Evolutionary conservation across 2,329 filamentous ascomycete genomes (phyloP).

Genomic region (Penicillium sp.): DNA sequence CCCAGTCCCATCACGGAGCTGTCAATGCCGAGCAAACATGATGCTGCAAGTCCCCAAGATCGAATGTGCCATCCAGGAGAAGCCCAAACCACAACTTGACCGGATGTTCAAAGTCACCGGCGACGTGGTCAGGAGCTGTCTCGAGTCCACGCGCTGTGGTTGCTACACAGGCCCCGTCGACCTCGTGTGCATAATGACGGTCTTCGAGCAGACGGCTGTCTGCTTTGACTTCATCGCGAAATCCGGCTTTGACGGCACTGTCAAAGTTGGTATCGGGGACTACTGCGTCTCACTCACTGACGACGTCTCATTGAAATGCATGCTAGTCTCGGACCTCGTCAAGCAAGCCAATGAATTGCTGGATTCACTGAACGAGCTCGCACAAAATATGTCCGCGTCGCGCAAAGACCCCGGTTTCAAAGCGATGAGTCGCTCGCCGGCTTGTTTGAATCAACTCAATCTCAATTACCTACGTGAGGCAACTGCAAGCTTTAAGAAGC

Average conservation of each 20-base stretch:
- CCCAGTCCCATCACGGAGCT: constrained; percentile 1
- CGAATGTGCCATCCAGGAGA: constrained; percentile 8
- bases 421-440: constrained; percentile 6
- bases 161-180: constrained; percentile 12
- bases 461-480: constrained; percentile 9
- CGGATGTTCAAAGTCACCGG: constrained; percentile 12
- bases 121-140: constrained; percentile 11
- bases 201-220: constrained; percentile 15
- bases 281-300: constrained; percentile 11
- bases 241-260: constrained; percentile 9
- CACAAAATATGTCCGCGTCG: constrained; percentile 5
- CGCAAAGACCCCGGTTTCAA: constrained; percentile 4
- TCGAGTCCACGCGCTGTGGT: constrained; percentile 8
- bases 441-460: constrained; percentile 11
- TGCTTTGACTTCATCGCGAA: constrained; percentile 18
- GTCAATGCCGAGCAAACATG: constrained; percentile 12
- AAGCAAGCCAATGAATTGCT: constrained; percentile 8
- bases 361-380: constrained; percentile 6
- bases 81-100: constrained; percentile 9
- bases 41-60: constrained; percentile 10
- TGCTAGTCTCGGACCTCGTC: constrained; percentile 10
- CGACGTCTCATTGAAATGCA: constrained; percentile 11
- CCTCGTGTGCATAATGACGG: constrained; percentile 16
- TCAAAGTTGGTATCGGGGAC: constrained; percentile 13
- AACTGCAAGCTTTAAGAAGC: constrained; percentile 8